Percentiles rank a stretch among this genome's conserved stretches.
These are phyloP conservation scores for Suillus placidus DNA, from an alignment of 768 basidiomycete genomes.

Conservation along the genomic window DNA sequence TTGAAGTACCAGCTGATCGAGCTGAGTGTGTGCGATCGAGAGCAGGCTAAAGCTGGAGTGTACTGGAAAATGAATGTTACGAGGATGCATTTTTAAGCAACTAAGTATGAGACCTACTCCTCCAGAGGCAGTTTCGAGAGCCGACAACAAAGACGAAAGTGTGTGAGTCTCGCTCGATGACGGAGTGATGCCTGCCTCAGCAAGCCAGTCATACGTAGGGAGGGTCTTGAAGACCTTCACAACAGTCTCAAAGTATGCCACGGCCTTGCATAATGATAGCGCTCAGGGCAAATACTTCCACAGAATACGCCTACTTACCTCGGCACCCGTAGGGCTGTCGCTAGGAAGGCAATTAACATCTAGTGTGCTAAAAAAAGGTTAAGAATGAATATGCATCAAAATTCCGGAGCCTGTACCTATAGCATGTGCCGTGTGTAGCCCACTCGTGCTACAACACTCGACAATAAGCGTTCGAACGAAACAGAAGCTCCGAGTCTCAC, in stretches of 20 bases:
- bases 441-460: conserved; percentile 60
- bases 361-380: conserved; percentile 51
- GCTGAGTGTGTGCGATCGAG: conserved; percentile 35
- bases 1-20: conserved; percentile 67
- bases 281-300: conserved; percentile 3
- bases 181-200: conserved; percentile 73
- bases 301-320: conserved; percentile 51
- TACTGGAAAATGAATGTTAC: conserved; percentile 33
- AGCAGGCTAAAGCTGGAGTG: conserved; percentile 53
- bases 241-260: conserved; percentile 62
- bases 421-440: conserved; percentile 65
- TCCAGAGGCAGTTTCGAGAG: conserved; percentile 56
- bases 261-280: conserved; percentile 46
- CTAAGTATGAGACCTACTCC: conserved; percentile 37
- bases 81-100: conserved; percentile 6
- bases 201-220: conserved; percentile 75
- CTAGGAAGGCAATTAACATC: conserved; percentile 57
- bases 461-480: conserved; percentile 11
- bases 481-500: conserved; percentile 16
- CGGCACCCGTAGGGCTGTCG: conserved; percentile 61
- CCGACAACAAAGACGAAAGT: conserved; percentile 53
- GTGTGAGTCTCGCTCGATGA: conserved; percentile 59
- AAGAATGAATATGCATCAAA: neutral
- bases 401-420: conserved; percentile 22
- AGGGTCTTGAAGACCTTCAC: conserved; percentile 66